Evolutionary conservation across 129 eudicot species (phyloP).

Genomic region (Pulicaria dysenterica): DNA sequence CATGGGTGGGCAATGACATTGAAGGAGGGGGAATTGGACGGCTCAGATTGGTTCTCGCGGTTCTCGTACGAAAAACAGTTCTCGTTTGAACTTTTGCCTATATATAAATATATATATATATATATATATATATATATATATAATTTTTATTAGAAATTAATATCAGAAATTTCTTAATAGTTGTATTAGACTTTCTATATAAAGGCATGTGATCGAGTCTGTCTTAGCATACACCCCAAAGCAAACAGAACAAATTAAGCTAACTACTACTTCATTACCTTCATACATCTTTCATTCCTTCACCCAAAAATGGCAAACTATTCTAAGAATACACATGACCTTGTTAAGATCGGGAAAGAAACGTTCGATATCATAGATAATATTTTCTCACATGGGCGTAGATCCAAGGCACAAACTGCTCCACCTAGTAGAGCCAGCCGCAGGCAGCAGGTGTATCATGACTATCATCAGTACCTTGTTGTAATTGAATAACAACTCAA

Average conservation of each 20-base stretch:
- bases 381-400: slow-evolving; percentile 14
- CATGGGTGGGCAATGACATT: too few species aligned
- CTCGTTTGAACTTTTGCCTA: too few species aligned
- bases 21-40: too few species aligned
- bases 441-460: background rate
- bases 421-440: slow-evolving; percentile 1
- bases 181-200: slow-evolving; percentile 24
- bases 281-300: background rate
- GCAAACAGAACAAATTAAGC: slow-evolving; percentile 35
- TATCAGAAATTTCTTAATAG: background rate
- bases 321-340: slow-evolving; percentile 18
- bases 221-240: slow-evolving; percentile 17
- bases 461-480: too few species aligned
- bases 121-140: too few species aligned
- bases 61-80: too few species aligned
- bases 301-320: slow-evolving; percentile 32
- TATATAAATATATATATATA: too few species aligned
- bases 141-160: background rate
- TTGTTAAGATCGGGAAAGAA: slow-evolving; percentile 36
- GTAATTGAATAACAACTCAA: too few species aligned
- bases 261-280: background rate
- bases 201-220: slow-evolving; percentile 8
- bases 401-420: background rate
- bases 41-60: too few species aligned
- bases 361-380: slow-evolving; percentile 37